Base-by-base conservation (phyloP, 192 early-diverging fungal species). In the Pilaira anomala region DNA sequence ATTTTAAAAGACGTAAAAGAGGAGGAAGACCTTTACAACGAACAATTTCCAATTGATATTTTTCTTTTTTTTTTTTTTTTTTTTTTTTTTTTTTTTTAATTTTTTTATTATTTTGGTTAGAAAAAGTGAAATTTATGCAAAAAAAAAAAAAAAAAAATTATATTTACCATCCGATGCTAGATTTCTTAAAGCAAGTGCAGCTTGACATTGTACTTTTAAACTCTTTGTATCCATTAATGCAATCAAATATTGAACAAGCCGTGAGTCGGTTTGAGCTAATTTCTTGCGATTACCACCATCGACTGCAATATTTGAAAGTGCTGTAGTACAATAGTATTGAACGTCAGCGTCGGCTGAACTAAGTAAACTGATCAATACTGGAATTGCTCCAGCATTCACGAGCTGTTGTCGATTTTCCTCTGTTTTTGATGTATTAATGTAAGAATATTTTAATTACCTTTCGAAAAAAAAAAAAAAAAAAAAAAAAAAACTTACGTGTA, bases 311-410 rank as follows among this genome's bases (percentile, higher is more conserved):
- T 94, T 93, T 69, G 88, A 89, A 22, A 95, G 84, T 19, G 91
- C 91, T 39, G 93, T 95, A 26, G 89, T 90, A 49, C 86, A 91
- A 53, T 94, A 95, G 74, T 95, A 94, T 68, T 93, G 91, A 14
- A 94, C 87, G 76, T 94, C 93, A 22, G 83, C 78, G 66, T 94
- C 92, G 30, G 86, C 77, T 6, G 87, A 89, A 56, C 76, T 81
- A 26, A 96, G 75, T 26, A 94, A 78, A 45, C 79, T 77, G 40
- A 93, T 90, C 12, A 93, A 78, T 11, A 90, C 84, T n/a, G 93
- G 90, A 57, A 94, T 83, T 19, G 91, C 91, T 18, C 87, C 85
- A 8, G 90, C 87, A 56, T 83, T 85, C 26, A 93, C 89, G n/a
- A 91, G 76, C 75, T 90, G 85, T 66, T 88, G 83, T 42, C 91